Conservation (phyloP, 1,284 basidiomycete species). For the Kalmanozyma brasiliensis region DNA sequence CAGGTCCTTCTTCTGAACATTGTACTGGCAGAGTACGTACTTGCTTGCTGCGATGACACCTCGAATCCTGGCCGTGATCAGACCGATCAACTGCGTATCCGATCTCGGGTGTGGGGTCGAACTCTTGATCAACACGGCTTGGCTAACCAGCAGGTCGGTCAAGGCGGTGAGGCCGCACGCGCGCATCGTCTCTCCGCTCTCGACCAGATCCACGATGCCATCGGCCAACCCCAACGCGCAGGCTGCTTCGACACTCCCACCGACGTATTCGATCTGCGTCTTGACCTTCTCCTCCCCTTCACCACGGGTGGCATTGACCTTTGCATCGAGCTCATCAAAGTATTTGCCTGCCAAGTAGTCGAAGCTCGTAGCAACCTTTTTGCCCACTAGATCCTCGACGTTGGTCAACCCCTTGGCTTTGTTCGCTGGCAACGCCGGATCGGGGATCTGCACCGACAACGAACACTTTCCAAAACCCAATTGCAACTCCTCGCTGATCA, state of each 20-base stretch:
- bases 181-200: conserved; percentile 99
- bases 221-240: conserved; percentile 96
- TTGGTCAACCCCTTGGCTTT: conserved; percentile 72
- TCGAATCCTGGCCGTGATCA: conserved; percentile 87
- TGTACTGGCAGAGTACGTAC: conserved; percentile 93
- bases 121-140: conserved; percentile 94
- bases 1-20: conserved; percentile 78
- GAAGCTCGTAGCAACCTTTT: conserved; percentile 93
- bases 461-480: conserved; percentile 95
- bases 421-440: conserved; percentile 71
- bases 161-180: conserved; percentile 95
- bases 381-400: conserved; percentile 84
- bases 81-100: conserved; percentile 76
- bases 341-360: conserved; percentile 84
- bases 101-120: conserved; percentile 75
- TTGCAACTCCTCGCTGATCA: conserved; percentile 82
- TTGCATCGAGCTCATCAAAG: conserved; percentile 78
- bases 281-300: conserved; percentile 35
- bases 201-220: conserved; percentile 77
- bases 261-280: conserved; percentile 93
- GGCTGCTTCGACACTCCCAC: conserved; percentile 97
- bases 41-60: conserved; percentile 90
- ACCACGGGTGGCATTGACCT: conserved; percentile 70
- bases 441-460: conserved; percentile 94
- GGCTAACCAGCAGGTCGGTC: conserved; percentile 79